A percentile compares a stretch with the other conserved stretches of the same genome.
Conservation (phyloP, 1,284 basidiomycete species). For the Sporisorium reilianum region DNA sequence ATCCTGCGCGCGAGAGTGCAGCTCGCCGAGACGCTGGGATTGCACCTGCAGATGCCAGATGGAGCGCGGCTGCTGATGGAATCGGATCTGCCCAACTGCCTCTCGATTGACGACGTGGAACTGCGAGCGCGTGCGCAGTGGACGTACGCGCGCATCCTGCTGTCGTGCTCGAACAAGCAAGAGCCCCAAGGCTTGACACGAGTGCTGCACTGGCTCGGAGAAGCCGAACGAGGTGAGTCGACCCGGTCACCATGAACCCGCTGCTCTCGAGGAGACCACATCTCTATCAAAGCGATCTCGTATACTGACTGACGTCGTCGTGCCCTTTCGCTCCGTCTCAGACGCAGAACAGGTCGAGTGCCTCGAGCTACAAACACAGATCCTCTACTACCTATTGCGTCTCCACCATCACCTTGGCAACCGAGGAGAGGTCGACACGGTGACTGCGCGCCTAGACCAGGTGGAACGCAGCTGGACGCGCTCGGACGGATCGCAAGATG, state of each 20-base stretch:
- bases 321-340: conserved; percentile 1
- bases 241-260: background rate
- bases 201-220: conserved; percentile 30
- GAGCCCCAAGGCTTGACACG: conserved; percentile 14
- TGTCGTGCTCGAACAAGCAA: conserved; percentile 31
- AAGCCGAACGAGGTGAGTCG: conserved; percentile 37
- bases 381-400: conserved; percentile 51
- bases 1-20: conserved; percentile 22
- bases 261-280: background rate
- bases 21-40: conserved; percentile 40
- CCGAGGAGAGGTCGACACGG: background rate
- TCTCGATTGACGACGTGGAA: conserved; percentile 32
- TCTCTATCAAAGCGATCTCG: background rate
- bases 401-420: conserved; percentile 42
- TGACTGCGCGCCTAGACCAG: conserved; percentile 11
- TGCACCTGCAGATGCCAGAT: conserved; percentile 36
- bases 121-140: conserved; percentile 36
- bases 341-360: conserved; percentile 35
- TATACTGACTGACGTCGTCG: background rate
- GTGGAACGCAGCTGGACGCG: conserved; percentile 29
- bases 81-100: conserved; percentile 26
- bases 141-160: conserved; percentile 41
- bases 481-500: conserved; percentile 13
- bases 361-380: conserved; percentile 34
- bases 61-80: conserved; percentile 34